These are phyloP conservation scores for Mycosphaerella sp. DNA, from an alignment of 2,329 filamentous ascomycete species.

Conservation along the genomic window DNA sequence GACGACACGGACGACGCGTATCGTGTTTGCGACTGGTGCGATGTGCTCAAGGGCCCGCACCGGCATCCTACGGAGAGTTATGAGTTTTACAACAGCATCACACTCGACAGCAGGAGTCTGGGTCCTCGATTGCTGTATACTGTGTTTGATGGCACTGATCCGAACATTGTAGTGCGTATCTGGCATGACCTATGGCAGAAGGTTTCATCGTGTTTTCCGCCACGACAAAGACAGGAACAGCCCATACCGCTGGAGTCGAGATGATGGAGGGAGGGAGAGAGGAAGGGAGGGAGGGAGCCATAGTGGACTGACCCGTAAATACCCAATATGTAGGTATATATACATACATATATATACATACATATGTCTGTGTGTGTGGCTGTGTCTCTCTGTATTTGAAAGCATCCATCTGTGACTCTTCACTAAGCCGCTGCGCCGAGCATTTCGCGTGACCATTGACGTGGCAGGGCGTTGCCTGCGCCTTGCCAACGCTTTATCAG, in stretches of 20 bases:
- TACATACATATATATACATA: too few species aligned
- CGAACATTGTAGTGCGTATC: neutral
- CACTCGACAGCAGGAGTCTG: neutral
- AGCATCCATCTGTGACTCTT: neutral
- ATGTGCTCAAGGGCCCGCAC: constrained; percentile 1
- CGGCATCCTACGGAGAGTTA: constrained; percentile 10
- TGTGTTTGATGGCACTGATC: constrained; percentile 1
- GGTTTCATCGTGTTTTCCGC: neutral
- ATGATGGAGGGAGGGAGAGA: neutral
- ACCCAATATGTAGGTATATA: neutral
- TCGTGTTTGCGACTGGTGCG: constrained; percentile 8
- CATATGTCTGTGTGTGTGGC: too few species aligned
- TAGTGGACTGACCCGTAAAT: neutral
- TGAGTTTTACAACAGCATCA: constrained; percentile 4
- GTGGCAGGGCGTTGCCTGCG: too few species aligned
- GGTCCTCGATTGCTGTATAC: neutral
- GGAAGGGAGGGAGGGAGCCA: neutral
- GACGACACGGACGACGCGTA: constrained; percentile 1
- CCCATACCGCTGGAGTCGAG: neutral
- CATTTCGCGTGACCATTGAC: neutral
- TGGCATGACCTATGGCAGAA: neutral
- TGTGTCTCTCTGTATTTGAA: too few species aligned
- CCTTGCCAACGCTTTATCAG: too few species aligned
- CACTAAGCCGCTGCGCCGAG: neutral
- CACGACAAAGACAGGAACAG: neutral